Evolutionary conservation across 2,329 filamentous ascomycete genomes (phyloP), one percentile per base, ranked within the genome.

Genomic region (Nectriaceae sp.): DNA sequence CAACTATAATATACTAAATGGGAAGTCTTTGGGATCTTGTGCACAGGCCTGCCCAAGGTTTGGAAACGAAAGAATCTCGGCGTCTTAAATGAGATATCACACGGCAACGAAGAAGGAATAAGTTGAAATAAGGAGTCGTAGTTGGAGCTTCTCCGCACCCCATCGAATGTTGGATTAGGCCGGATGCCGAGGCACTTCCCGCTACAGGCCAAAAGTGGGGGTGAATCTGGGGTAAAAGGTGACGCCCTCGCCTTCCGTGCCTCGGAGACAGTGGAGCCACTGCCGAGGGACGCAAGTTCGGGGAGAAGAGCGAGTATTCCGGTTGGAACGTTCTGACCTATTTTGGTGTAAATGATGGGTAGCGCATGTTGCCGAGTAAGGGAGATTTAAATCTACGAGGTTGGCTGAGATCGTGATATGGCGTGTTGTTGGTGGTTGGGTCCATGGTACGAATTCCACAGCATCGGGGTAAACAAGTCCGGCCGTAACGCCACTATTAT

Each of bases 141-240:
- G n/a, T n/a, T n/a, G n/a, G n/a, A n/a, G n/a, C 51, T 58, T 60
- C 60, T 62, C 60, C 60, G 60, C 60, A 62, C 58, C 48, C 51
- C 42, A 37, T 61, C 60, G 52, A 56, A 61, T 46, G 51, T 53
- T 52, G 35, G 47, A 10, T 16, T 38, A 22, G 21, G 11, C 44
- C 45, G 16, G 49, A 46, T 54, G 60, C 60, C 60, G 60, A 63
- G 60, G 60, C 54, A 45, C 53, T 54, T 54, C 26, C 22, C 21
- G 18, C 15, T 39, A 16, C 5, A 20, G 15, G 11, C 21, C 21
- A 29, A 24, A 31, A 38, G 21, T 31, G 42, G 21, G 36, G 42
- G 21, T 20, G 19, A 63, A 60, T 63, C 60, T 44, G 60, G 60
- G 60, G 60, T 63, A 61, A 43, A 20, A 42, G 20, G 20, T 54